Conservation (phyloP, 2,329 filamentous ascomycete species). For the Pezicula radicicola region DNA sequence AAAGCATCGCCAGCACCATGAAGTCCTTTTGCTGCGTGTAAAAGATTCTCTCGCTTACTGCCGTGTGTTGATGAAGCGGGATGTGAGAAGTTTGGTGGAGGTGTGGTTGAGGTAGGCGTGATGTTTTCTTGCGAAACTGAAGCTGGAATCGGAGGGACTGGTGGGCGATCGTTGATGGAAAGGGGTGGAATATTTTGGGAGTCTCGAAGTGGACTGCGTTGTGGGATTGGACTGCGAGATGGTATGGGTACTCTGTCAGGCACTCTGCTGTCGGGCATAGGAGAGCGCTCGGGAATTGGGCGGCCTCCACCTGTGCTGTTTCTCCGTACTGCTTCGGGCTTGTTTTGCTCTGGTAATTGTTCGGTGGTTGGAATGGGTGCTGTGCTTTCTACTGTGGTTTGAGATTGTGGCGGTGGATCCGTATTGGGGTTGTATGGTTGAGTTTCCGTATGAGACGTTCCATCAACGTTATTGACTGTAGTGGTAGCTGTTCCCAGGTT, state of each 20-base stretch:
- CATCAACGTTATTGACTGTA: constrained; percentile 18
- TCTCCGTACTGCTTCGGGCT: neutral
- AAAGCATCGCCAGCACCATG: constrained; percentile 21
- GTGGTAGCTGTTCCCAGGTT: constrained; percentile 13
- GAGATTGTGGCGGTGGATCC: constrained; percentile 20
- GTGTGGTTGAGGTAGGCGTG: neutral
- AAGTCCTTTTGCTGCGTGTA: constrained; percentile 14
- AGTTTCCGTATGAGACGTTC: constrained; percentile 16
- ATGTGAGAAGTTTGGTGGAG: neutral
- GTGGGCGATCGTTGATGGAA: neutral
- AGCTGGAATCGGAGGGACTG: neutral
- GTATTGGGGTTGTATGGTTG: constrained; percentile 21
- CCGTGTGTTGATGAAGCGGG: neutral
- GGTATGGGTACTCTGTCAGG: constrained; percentile 2
- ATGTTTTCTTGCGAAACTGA: neutral
- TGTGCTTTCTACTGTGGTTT: constrained; percentile 12
- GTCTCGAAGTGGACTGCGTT: neutral
- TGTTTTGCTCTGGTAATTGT: neutral
- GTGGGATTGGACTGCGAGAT: neutral
- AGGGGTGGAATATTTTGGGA: neutral
- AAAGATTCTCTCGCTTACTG: constrained; percentile 2
- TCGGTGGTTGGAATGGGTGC: neutral
- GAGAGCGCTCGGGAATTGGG: constrained; percentile 12
- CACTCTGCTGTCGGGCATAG: neutral
- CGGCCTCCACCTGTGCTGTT: constrained; percentile 8